A percentile compares a stretch with the other conserved stretches of the same genome.
Conservation (phyloP, 1,284 basidiomycete species). For the Ustilago sp. region DNA sequence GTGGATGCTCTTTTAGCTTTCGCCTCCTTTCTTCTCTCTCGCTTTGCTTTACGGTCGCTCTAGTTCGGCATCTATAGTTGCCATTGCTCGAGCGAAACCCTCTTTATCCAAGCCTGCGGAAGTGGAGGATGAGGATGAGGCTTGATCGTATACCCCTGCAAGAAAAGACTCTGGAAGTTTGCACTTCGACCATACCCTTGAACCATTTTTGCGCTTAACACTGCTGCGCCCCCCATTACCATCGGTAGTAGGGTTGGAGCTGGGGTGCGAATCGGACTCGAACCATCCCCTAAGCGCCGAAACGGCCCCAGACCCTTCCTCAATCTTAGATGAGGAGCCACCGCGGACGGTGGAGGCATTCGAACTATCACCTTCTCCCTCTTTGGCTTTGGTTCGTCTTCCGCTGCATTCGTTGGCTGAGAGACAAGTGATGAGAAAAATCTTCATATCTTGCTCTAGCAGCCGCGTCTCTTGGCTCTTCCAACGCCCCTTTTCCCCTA, state of each 20-base stretch:
- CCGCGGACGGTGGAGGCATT: slow-evolving; percentile 15
- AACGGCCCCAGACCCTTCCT: slow-evolving; percentile 12
- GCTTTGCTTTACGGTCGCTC: slow-evolving; percentile 12
- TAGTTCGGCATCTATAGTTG: slow-evolving; percentile 39
- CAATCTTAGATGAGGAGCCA: too few relatives aligned
- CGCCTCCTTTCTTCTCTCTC: slow-evolving; percentile 6
- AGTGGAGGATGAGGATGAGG: background rate
- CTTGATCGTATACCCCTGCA: slow-evolving; percentile 30
- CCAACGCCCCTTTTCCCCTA: background rate
- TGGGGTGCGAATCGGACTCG: slow-evolving; percentile 21
- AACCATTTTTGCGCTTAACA: slow-evolving; percentile 16
- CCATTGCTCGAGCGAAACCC: slow-evolving; percentile 27
- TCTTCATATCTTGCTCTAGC: slow-evolving; percentile 30
- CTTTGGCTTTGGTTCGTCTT: background rate
- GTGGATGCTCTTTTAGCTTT: background rate
- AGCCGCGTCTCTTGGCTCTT: slow-evolving; percentile 20
- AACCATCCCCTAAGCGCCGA: slow-evolving; percentile 44
- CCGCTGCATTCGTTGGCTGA: background rate
- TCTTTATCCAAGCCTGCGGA: slow-evolving; percentile 2
- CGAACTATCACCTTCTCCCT: background rate
- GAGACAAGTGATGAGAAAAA: slow-evolving; percentile 20
- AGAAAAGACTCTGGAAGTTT: slow-evolving; percentile 16
- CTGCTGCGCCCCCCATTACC: too few relatives aligned
- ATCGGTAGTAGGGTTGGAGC: slow-evolving; percentile 3
- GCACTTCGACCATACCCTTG: slow-evolving; percentile 28